Evolutionary conservation across 805 yeast species (phyloP).

Genomic region (Myxozyma neotropica): DNA sequence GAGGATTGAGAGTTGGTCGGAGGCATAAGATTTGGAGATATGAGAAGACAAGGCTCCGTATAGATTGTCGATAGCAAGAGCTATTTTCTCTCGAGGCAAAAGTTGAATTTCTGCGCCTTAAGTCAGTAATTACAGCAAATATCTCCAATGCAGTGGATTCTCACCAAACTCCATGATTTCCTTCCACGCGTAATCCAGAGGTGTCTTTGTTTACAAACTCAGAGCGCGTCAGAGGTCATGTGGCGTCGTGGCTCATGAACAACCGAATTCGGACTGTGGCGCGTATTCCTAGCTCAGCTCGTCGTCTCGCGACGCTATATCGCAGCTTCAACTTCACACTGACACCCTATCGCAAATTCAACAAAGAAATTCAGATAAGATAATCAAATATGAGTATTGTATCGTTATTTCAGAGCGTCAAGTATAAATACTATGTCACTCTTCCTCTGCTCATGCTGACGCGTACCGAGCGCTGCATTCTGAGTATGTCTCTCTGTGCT

Average conservation of each 20-base stretch:
- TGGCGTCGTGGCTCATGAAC: conserved; percentile 1
- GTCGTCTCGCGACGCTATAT: too few species aligned
- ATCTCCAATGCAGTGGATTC: neutral
- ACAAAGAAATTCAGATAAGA: too few species aligned
- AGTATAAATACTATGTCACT: conserved; percentile 32
- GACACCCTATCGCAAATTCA: too few species aligned
- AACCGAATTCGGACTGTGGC: conserved; percentile 1
- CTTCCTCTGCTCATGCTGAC: conserved; percentile 31
- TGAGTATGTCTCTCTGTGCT: conserved; percentile 26
- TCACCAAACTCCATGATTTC: conserved; percentile 1
- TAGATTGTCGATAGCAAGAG: conserved; percentile 12
- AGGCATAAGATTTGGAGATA: conserved; percentile 15
- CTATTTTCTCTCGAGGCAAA: conserved; percentile 17
- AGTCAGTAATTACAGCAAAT: neutral
- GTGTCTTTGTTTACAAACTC: neutral
- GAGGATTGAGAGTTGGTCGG: conserved; percentile 24
- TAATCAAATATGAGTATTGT: conserved; percentile 12
- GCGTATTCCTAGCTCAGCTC: neutral
- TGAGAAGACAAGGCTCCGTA: conserved; percentile 6
- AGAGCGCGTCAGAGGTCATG: neutral
- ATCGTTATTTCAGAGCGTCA: conserved; percentile 14
- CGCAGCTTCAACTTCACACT: too few species aligned
- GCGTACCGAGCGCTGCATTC: conserved; percentile 19
- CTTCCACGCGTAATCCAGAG: neutral
- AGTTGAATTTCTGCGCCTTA: conserved; percentile 1